These are phyloP conservation scores for Diplodia scrobiculata DNA, from an alignment of 2,329 filamentous ascomycete genomes.

Conservation along the genomic window DNA sequence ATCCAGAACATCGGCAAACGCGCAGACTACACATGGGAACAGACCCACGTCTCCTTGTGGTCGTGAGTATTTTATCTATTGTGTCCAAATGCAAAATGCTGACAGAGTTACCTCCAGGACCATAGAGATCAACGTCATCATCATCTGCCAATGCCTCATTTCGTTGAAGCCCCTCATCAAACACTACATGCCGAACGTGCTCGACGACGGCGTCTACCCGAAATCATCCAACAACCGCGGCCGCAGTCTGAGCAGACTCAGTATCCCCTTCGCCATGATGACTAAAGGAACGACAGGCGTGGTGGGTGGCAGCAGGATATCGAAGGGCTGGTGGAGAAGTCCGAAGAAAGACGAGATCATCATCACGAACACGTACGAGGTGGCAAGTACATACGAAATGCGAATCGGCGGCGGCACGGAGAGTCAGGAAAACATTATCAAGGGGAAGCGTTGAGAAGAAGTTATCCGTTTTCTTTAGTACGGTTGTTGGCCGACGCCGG, in stretches of 20 bases:
- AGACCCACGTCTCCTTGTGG: background rate
- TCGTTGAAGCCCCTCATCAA: conserved; percentile 79
- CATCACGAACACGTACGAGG: conserved; percentile 13
- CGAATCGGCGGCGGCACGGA: background rate
- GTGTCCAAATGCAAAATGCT: background rate
- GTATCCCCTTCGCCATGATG: background rate
- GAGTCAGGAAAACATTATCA: conserved; percentile 16
- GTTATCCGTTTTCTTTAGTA: background rate
- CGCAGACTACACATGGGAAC: conserved; percentile 16
- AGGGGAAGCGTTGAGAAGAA: background rate
- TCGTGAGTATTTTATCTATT: background rate
- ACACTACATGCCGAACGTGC: conserved; percentile 54
- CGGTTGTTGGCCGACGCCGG: background rate
- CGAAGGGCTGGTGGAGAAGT: conserved; percentile 4
- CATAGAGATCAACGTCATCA: conserved; percentile 81
- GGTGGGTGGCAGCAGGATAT: background rate
- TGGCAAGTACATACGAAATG: conserved; percentile 16
- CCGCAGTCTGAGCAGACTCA: background rate
- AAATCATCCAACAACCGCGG: background rate
- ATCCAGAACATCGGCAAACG: background rate
- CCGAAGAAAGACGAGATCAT: conserved; percentile 20
- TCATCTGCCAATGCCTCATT: conserved; percentile 80
- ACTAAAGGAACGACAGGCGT: conserved; percentile 5
- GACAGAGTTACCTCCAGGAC: conserved; percentile 36
- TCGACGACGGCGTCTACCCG: conserved; percentile 45